Percentiles rank a stretch among this genome's conserved stretches.
These are phyloP conservation scores for Alternaria sp. DNA, from an alignment of 2,329 filamentous ascomycete species.

Conservation along the genomic window DNA sequence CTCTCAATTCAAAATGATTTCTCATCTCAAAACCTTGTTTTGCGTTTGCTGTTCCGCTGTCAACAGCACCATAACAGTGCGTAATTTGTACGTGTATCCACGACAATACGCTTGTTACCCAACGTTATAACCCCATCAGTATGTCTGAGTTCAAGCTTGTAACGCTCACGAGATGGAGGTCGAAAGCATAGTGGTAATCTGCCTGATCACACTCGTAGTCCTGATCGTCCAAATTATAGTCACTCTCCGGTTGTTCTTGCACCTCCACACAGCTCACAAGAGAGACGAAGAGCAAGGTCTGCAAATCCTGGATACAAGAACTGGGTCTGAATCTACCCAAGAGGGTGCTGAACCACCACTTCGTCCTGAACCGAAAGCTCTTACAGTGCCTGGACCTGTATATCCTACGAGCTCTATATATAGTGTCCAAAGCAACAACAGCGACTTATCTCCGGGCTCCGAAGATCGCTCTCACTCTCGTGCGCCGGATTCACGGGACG, in stretches of 20 bases:
- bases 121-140: not conserved
- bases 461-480: not conserved
- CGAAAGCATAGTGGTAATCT: conserved; percentile 5
- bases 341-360: not conserved
- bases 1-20: not conserved
- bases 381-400: not conserved
- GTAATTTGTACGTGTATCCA: not conserved
- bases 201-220: conserved; percentile 2
- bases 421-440: not conserved
- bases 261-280: not conserved
- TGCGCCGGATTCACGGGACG: not conserved
- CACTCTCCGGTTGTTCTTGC: not conserved
- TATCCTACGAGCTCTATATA: not conserved
- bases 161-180: not conserved
- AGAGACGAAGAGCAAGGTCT: not conserved
- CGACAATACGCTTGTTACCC: not conserved
- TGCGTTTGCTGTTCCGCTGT: not conserved
- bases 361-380: not conserved
- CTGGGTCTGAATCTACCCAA: not conserved
- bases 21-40: not conserved
- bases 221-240: conserved; percentile 7
- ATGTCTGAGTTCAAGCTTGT: not conserved
- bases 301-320: not conserved
- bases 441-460: not conserved
- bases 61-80: not conserved